A percentile compares a stretch with the other conserved stretches of the same genome.
These are phyloP conservation scores for Typha latifolia DNA, from an alignment of 176 grass and related monocot species.

Conservation along the genomic window DNA sequence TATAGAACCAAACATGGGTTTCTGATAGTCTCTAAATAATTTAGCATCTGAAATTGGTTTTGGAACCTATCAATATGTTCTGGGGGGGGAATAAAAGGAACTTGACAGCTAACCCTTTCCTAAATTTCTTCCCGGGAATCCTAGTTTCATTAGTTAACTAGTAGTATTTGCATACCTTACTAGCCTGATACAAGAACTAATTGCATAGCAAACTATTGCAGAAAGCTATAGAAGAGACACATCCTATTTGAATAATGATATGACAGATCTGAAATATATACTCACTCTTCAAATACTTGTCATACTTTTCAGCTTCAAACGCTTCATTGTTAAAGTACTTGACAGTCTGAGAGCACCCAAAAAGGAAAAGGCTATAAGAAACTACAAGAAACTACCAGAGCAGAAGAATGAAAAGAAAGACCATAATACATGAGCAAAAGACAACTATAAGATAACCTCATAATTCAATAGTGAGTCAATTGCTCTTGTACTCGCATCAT, in stretches of 20 bases:
- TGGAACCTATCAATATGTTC: too few relatives aligned
- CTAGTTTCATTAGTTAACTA: too few relatives aligned
- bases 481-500: slow-evolving; percentile 87
- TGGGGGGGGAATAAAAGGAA: too few relatives aligned
- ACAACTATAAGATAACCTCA: slow-evolving; percentile 58
- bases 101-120: too few relatives aligned
- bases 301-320: slow-evolving; percentile 89
- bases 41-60: too few relatives aligned
- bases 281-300: slow-evolving; percentile 94
- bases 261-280: slow-evolving; percentile 23
- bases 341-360: slow-evolving; percentile 56
- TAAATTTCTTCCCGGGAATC: too few relatives aligned
- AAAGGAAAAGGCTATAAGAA: slow-evolving; percentile 28
- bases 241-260: not conserved
- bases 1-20: too few relatives aligned
- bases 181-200: too few relatives aligned
- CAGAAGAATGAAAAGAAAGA: slow-evolving; percentile 14
- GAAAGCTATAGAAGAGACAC: too few relatives aligned
- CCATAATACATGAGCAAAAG: slow-evolving; percentile 2
- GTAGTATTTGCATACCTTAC: too few relatives aligned
- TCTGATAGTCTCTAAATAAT: too few relatives aligned
- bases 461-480: slow-evolving; percentile 95
- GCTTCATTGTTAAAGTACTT: slow-evolving; percentile 98
- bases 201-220: too few relatives aligned
- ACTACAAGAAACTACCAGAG: slow-evolving; percentile 19